phyloP scores from a whole-genome alignment of 2,329 filamentous ascomycete genomes.

The Trichoderma harzianum region DNA sequence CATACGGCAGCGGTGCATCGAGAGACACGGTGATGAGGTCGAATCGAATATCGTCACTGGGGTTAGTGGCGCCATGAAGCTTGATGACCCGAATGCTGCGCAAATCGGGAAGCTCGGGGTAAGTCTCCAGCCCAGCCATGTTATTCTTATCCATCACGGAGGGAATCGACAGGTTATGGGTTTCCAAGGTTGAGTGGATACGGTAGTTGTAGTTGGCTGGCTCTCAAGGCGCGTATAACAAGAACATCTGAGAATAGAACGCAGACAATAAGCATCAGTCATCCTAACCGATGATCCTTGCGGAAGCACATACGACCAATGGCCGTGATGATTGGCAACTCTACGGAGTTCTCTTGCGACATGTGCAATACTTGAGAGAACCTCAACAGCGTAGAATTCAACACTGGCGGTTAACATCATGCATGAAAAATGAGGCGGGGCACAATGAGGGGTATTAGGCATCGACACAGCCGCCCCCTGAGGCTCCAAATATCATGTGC shows the following conservation, averaged over 20 bases:
- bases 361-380: background rate
- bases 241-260: background rate
- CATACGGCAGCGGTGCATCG: background rate
- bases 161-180: background rate
- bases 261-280: background rate
- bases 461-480: constrained; percentile 4
- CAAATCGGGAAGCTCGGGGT: background rate
- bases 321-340: background rate
- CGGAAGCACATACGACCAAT: background rate
- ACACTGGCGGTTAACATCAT: background rate
- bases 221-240: background rate
- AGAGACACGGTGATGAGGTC: background rate
- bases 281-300: background rate
- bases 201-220: background rate
- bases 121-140: background rate
- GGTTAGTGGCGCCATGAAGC: background rate
- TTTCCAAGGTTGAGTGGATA: background rate
- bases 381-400: background rate
- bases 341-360: background rate
- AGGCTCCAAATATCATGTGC: background rate
- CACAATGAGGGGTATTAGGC: constrained; percentile 3
- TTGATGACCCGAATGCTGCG: background rate
- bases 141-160: background rate
- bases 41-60: background rate
- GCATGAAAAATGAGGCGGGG: background rate